Evolutionary conservation across 495 filamentous ascomycete species (phyloP), one percentile per base, ranked within the genome.

Genomic region (Neurospora cerealis): DNA sequence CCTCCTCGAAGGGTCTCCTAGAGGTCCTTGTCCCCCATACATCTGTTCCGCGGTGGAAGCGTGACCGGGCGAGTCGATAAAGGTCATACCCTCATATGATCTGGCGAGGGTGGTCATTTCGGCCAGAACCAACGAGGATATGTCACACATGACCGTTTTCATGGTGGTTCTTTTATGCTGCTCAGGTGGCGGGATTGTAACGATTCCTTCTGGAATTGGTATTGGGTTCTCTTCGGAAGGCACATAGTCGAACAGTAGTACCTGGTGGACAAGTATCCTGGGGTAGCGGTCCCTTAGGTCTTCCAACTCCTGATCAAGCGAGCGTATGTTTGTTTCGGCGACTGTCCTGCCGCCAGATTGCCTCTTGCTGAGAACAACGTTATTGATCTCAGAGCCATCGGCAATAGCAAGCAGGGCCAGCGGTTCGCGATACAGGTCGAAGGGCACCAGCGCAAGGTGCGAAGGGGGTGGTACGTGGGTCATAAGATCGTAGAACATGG

Each of bases 111-210:
- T 91, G 39, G 92, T 93, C 87, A 99, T 88, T 79, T 98, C 95
- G 11, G 91, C 93, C 32, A 99, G 86, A 46, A 99, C 82, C 21
- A 92, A 78, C 24, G 93, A 91, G 5, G 94, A 95, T 69, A 97
- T 88, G 81, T 98, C 94, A 79, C 96, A 97, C 86, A 98, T 91
- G 75, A 97, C 88, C 3, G 93, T 97, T 81, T 96, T 97, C 85
- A 97, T 95, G 5, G 93, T 97, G n/a, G 93, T 96, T 62, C 89
- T 88, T 79, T 90, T 92, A 41, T 89, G 93, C 24, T 89, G 85
- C 72, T 91, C 87, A 21, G 85, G 85, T 0, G 90, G 87, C n/a
- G 94, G 94, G 19, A 99, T 89, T 70, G 90, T 86, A 42, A 92
- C 84, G 40, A 96, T 86, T 46, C 87, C 89, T 76, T 90, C 84